A percentile compares a stretch with the other conserved stretches of the same genome.
Evolutionary conservation across 495 filamentous ascomycete species (phyloP).

Genomic region (Neurospora sublineolata): DNA sequence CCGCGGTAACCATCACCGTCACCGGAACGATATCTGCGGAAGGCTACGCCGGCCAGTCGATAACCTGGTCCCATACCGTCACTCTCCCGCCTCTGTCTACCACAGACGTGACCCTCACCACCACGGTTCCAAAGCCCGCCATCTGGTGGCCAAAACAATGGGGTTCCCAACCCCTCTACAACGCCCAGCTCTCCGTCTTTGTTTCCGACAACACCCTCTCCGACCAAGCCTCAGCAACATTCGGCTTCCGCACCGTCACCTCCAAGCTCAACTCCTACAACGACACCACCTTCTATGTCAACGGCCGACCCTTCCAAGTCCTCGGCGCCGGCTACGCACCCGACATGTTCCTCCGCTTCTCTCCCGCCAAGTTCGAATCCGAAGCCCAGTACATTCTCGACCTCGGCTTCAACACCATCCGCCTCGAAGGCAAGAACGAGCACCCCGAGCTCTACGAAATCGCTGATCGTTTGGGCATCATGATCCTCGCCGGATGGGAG

Average conservation of each 20-base stretch:
- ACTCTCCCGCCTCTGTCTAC: slow-evolving; percentile 26
- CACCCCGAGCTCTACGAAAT: slow-evolving; percentile 48
- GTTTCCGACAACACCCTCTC: slow-evolving; percentile 29
- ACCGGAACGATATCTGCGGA: slow-evolving; percentile 25
- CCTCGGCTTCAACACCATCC: slow-evolving; percentile 51
- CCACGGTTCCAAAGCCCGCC: slow-evolving; percentile 24
- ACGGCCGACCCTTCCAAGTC: slow-evolving; percentile 46
- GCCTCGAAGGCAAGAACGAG: slow-evolving; percentile 55
- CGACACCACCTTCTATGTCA: slow-evolving; percentile 45
- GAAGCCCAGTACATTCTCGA: slow-evolving; percentile 43
- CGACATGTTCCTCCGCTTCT: slow-evolving; percentile 52
- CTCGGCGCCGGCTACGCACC: slow-evolving; percentile 49
- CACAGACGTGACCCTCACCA: slow-evolving; percentile 26
- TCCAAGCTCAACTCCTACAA: slow-evolving; percentile 39
- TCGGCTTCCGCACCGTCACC: slow-evolving; percentile 47
- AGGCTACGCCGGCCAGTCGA: slow-evolving; percentile 7
- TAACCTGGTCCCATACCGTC: slow-evolving; percentile 21
- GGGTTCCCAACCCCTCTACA: slow-evolving; percentile 36
- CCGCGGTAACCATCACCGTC: slow-evolving; percentile 24
- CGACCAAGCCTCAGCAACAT: slow-evolving; percentile 27
- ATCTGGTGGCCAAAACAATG: slow-evolving; percentile 42
- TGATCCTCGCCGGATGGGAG: slow-evolving; percentile 56
- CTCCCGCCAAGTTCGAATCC: slow-evolving; percentile 26
- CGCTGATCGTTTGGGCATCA: slow-evolving; percentile 47
- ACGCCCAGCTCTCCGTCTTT: slow-evolving; percentile 25